phyloP scores from a whole-genome alignment of 108 stramenopile genomes.

The Nitzschia sp. region DNA sequence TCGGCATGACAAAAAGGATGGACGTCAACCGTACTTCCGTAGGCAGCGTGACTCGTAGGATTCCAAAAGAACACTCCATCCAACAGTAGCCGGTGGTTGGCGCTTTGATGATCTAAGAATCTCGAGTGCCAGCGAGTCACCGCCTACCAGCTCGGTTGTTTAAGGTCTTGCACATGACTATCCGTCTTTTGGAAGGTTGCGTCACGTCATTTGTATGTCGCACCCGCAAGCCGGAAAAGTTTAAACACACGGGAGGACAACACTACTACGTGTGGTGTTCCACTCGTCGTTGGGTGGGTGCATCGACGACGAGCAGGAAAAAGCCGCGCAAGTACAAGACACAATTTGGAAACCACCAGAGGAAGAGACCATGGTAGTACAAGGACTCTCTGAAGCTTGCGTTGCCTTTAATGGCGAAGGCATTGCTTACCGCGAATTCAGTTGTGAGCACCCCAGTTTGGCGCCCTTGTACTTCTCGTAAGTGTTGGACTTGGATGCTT shows the following conservation, averaged over 20 bases:
- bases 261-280: background rate
- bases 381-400: slow-evolving; percentile 28
- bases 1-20: too few relatives aligned
- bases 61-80: too few relatives aligned
- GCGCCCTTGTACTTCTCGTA: slow-evolving; percentile 47
- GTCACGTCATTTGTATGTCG: background rate
- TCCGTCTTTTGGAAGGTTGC: too few relatives aligned
- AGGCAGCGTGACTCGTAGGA: too few relatives aligned
- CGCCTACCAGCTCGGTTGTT: too few relatives aligned
- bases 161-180: too few relatives aligned
- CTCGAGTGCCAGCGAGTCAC: too few relatives aligned
- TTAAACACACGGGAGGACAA: background rate
- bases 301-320: background rate
- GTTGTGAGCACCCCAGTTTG: slow-evolving; percentile 42
- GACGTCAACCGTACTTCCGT: too few relatives aligned
- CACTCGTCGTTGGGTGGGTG: background rate
- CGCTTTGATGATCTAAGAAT: too few relatives aligned
- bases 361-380: background rate
- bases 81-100: too few relatives aligned
- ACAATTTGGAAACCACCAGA: background rate
- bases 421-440: slow-evolving; percentile 50
- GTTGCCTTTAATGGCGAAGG: slow-evolving; percentile 42
- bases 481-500: slow-evolving; percentile 11
- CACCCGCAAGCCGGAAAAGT: background rate
- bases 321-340: background rate